phyloP scores from a whole-genome alignment of 106 monocot species.

The Cymbidium sinense region DNA sequence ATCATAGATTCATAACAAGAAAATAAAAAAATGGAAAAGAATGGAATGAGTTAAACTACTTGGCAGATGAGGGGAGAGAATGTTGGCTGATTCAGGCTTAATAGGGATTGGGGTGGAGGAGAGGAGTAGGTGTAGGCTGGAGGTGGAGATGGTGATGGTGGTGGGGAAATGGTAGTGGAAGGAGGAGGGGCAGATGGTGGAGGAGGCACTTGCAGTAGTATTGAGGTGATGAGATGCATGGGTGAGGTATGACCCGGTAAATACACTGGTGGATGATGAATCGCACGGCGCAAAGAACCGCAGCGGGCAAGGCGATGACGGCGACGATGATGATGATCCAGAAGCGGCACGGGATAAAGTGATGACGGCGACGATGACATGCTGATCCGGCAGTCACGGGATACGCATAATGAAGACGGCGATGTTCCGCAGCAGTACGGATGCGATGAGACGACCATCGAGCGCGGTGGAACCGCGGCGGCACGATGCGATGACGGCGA shows the following conservation, averaged over 20 bases:
- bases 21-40: neutral
- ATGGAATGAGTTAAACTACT: conserved; percentile 10
- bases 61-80: conserved; percentile 5
- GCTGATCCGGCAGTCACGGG: neutral
- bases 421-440: conserved; percentile 17
- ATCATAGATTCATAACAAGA: neutral
- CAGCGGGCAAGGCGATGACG: too few relatives aligned
- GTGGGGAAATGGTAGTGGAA: conserved; percentile 3
- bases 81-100: conserved; percentile 7
- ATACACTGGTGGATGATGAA: too few relatives aligned
- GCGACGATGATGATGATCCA: too few relatives aligned
- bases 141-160: neutral
- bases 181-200: neutral
- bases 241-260: too few relatives aligned
- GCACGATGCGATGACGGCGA: too few relatives aligned
- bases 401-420: conserved; percentile 6
- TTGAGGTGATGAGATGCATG: neutral
- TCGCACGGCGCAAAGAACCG: too few relatives aligned
- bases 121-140: conserved; percentile 5
- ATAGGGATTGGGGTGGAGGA: conserved; percentile 18
- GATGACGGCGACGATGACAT: conserved; percentile 16
- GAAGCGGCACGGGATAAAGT: conserved; percentile 5
- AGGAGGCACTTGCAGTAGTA: neutral
- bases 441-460: conserved; percentile 15
- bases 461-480: conserved; percentile 24